phyloP scores from a whole-genome alignment of 345 rosid genomes.

The Boechera retrofracta region DNA sequence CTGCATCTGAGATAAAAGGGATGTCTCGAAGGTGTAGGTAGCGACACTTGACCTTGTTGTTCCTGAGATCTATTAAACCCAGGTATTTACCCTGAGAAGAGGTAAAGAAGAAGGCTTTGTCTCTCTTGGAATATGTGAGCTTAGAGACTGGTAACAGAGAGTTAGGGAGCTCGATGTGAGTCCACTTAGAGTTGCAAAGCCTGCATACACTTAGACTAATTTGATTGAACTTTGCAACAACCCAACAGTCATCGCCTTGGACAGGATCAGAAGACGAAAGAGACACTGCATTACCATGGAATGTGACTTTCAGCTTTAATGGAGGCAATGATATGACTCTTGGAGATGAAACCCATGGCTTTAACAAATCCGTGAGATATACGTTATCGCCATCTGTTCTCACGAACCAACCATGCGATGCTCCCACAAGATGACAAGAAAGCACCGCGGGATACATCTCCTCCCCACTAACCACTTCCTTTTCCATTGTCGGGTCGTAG shows the following conservation, averaged over 20 bases:
- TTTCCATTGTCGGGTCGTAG: too few species aligned
- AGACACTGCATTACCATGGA: neutral
- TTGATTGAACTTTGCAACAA: constrained; percentile 27
- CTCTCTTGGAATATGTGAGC: constrained; percentile 23
- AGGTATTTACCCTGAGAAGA: constrained; percentile 21
- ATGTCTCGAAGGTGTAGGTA: neutral
- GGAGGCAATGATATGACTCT: constrained; percentile 12
- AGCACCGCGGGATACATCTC: too few species aligned
- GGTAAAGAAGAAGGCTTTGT: constrained; percentile 20
- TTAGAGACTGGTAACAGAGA: constrained; percentile 19
- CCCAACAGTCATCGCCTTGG: neutral
- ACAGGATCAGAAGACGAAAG: constrained; percentile 4
- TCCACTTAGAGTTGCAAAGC: constrained; percentile 8
- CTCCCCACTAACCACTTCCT: too few species aligned
- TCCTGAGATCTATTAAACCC: neutral
- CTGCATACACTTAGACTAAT: neutral
- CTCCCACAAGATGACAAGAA: too few species aligned
- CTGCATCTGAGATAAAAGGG: neutral
- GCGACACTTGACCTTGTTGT: neutral
- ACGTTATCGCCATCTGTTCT: too few species aligned
- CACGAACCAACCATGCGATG: too few species aligned
- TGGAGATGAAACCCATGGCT: constrained; percentile 6
- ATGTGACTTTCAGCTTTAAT: neutral
- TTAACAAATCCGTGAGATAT: neutral
- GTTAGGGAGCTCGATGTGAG: constrained; percentile 6